phyloP scores from a whole-genome alignment of 495 filamentous ascomycete genomes.

The Trichoderma asperelloides region DNA sequence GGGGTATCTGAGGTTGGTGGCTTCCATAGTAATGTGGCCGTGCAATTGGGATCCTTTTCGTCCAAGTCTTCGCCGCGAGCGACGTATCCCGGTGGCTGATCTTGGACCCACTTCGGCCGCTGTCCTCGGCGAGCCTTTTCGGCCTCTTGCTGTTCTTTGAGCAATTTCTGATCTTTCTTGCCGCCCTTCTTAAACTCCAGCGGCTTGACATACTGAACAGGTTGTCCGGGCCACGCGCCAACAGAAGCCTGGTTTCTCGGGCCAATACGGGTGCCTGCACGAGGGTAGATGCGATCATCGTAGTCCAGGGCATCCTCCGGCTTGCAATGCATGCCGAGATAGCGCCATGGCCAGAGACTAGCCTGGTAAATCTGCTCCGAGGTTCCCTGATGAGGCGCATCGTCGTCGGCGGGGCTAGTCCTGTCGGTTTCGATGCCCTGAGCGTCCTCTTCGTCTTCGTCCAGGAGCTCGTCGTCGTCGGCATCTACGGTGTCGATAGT shows the following conservation, averaged over 20 bases:
- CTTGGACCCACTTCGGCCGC: conserved; percentile 86
- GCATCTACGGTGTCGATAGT: conserved; percentile 49
- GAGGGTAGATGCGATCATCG: conserved; percentile 94
- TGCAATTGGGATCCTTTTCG: conserved; percentile 34
- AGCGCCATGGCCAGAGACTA: conserved; percentile 92
- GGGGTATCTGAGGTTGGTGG: conserved; percentile 47
- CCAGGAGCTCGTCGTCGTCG: conserved; percentile 69
- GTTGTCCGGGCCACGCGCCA: conserved; percentile 69
- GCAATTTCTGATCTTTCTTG: conserved; percentile 58
- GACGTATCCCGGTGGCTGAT: conserved; percentile 81
- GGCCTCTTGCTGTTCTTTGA: conserved; percentile 70
- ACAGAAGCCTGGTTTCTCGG: conserved; percentile 89
- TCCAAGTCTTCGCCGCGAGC: conserved; percentile 68
- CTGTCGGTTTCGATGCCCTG: conserved; percentile 43
- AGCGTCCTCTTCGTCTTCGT: conserved; percentile 68
- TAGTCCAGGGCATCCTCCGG: conserved; percentile 96
- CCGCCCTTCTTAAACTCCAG: conserved; percentile 67
- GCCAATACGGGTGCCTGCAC: conserved; percentile 86
- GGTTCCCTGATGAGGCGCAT: conserved; percentile 60
- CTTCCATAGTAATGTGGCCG: conserved; percentile 49
- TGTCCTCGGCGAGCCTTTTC: conserved; percentile 68
- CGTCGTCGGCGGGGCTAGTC: conserved; percentile 49
- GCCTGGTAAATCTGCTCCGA: conserved; percentile 86
- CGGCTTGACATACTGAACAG: conserved; percentile 84
- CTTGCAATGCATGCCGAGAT: conserved; percentile 89